phyloP scores from a whole-genome alignment of 176 grass and related monocot species.

The Musa troglodytarum region DNA sequence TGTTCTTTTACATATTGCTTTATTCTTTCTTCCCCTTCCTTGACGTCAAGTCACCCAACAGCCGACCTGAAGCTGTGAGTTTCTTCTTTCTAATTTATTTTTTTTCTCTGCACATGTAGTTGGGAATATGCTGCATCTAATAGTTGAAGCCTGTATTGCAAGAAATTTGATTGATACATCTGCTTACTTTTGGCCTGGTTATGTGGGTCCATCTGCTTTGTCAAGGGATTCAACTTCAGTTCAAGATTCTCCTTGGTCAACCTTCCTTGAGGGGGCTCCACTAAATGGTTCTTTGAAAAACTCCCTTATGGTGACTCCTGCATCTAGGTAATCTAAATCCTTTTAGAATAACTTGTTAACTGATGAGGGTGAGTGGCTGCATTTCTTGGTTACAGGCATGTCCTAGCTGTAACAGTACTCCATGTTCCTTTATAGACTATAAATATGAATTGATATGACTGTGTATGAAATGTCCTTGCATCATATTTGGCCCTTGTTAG shows the following conservation, averaged over 20 bases:
- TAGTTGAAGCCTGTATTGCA: conserved; percentile 93
- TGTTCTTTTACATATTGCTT: no score
- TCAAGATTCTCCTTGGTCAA: conserved; percentile 84
- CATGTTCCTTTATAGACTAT: no score
- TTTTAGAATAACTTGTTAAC: not conserved
- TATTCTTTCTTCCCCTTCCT: no score
- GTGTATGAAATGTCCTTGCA: not conserved
- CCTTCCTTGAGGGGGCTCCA: conserved; percentile 80
- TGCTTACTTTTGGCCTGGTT: conserved; percentile 84
- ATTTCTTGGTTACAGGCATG: not conserved
- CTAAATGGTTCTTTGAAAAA: conserved; percentile 61
- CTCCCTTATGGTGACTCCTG: conserved; percentile 67
- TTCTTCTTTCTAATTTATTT: not conserved
- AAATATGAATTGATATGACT: not conserved
- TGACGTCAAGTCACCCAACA: no score
- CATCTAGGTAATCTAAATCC: conserved; percentile 53
- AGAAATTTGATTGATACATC: conserved; percentile 91
- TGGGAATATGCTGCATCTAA: conserved; percentile 94
- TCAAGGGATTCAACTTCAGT: conserved; percentile 49
- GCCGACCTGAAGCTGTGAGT: no score
- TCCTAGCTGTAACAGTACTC: not conserved
- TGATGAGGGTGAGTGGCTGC: not conserved
- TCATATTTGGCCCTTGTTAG: not conserved
- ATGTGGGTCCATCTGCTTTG: conserved; percentile 47
- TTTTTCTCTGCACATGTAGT: conserved; percentile 39